These are phyloP conservation scores for Pezicula neosporulosa DNA, from an alignment of 2,329 filamentous ascomycete species.

Conservation along the genomic window DNA sequence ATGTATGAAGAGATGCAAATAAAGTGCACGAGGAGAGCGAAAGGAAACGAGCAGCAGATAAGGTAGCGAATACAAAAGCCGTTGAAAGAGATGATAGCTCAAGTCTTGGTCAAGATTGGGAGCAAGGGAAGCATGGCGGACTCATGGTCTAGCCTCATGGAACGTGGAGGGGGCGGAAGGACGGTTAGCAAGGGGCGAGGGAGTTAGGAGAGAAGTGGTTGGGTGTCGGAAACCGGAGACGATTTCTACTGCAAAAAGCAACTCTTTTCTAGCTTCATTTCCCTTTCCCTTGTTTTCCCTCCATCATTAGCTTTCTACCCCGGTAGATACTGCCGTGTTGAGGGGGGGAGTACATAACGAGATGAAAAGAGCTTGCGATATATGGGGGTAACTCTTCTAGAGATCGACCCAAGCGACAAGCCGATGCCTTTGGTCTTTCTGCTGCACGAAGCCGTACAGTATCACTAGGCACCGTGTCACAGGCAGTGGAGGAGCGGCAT, in stretches of 20 bases:
- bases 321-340: not conserved
- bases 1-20: conserved; percentile 4
- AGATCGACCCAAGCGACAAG: too few relatives aligned
- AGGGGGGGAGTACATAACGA: not conserved
- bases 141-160: not conserved
- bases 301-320: not conserved
- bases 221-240: not conserved
- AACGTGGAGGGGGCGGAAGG: not conserved
- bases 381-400: too few relatives aligned
- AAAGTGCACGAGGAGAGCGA: not conserved
- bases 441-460: too few relatives aligned
- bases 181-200: not conserved
- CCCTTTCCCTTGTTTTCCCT: too few relatives aligned
- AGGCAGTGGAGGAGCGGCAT: too few relatives aligned
- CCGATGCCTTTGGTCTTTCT: too few relatives aligned
- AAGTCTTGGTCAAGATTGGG: not conserved
- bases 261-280: too few relatives aligned
- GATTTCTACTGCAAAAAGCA: not conserved
- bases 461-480: too few relatives aligned
- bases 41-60: not conserved
- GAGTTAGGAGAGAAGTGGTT: not conserved
- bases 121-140: not conserved
- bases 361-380: too few relatives aligned
- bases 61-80: too few relatives aligned
- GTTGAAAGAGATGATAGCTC: not conserved